phyloP scores from a whole-genome alignment of 345 rosid genomes.

The Arabis hirsuta region DNA sequence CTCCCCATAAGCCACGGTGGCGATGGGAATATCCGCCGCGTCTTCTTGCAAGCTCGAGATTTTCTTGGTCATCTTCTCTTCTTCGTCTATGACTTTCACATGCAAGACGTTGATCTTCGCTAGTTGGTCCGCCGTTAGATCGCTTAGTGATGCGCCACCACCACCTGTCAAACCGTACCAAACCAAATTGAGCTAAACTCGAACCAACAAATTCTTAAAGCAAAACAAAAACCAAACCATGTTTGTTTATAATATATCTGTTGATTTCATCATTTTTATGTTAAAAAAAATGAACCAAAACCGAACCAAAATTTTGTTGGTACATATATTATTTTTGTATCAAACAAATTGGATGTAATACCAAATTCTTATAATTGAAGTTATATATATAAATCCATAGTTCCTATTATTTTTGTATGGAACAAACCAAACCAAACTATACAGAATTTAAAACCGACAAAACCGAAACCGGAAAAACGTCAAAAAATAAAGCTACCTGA shows the following conservation, averaged over 20 bases:
- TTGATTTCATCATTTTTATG: background rate
- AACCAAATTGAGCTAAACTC: background rate
- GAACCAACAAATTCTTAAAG: background rate
- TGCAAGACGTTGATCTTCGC: constrained; percentile 46
- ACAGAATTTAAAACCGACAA: background rate
- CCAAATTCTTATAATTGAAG: too few species aligned
- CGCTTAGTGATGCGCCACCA: constrained; percentile 39
- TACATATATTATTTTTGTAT: background rate
- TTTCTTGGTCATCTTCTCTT: constrained; percentile 48
- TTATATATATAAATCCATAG: too few species aligned
- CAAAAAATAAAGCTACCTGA: constrained; percentile 10
- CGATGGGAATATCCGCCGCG: constrained; percentile 52
- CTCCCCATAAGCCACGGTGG: constrained; percentile 30
- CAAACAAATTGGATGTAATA: background rate
- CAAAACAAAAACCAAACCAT: background rate
- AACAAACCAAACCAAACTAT: background rate
- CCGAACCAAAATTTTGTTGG: background rate
- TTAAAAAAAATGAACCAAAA: background rate
- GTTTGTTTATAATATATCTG: too few species aligned
- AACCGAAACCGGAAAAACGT: background rate
- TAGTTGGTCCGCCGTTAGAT: constrained; percentile 44
- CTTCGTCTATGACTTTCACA: constrained; percentile 40
- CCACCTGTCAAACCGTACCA: constrained; percentile 26
- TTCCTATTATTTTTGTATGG: too few species aligned
- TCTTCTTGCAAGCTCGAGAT: constrained; percentile 56